Evolutionary conservation across 352 stramenopile species (phyloP).

Genomic region (Pythium periplocum): DNA sequence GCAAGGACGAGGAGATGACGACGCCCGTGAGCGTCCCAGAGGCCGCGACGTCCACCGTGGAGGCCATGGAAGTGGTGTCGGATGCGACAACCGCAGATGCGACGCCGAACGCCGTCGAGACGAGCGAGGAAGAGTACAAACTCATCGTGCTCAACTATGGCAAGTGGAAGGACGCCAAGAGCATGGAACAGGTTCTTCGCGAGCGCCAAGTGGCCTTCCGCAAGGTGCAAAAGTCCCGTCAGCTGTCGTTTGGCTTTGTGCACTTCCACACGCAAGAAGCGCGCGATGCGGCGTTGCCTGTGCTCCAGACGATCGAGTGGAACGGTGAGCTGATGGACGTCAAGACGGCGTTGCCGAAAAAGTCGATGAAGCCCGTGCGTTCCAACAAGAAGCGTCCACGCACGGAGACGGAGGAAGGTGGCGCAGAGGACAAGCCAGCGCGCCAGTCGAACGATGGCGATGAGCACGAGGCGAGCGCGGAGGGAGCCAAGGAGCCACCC

Average conservation of each 20-base stretch:
- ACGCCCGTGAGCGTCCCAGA: no score
- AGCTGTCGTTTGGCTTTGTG: slow-evolving; percentile 79
- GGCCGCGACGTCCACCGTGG: slow-evolving; percentile 6
- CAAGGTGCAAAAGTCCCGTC: slow-evolving; percentile 74
- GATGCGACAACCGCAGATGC: background rate
- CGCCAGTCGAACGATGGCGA: slow-evolving; percentile 9
- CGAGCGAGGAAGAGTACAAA: slow-evolving; percentile 62
- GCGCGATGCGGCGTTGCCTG: slow-evolving; percentile 42
- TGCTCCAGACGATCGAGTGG: slow-evolving; percentile 57
- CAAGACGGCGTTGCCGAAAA: slow-evolving; percentile 58
- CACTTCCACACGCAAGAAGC: slow-evolving; percentile 56
- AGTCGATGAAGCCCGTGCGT: slow-evolving; percentile 19
- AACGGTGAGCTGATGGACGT: slow-evolving; percentile 65
- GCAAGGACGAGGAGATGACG: no score
- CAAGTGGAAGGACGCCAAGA: slow-evolving; percentile 80
- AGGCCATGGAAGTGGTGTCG: background rate
- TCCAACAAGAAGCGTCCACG: slow-evolving; percentile 24
- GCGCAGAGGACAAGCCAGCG: slow-evolving; percentile 5
- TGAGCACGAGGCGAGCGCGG: background rate
- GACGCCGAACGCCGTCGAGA: background rate
- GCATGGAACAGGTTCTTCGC: slow-evolving; percentile 46
- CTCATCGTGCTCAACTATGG: slow-evolving; percentile 86
- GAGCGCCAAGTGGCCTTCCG: slow-evolving; percentile 45
- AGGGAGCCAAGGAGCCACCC: slow-evolving; percentile 9
- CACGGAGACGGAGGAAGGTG: slow-evolving; percentile 9